Base-by-base conservation (phyloP, 441 rosid species). In the Gossypium armourianum region DNA sequence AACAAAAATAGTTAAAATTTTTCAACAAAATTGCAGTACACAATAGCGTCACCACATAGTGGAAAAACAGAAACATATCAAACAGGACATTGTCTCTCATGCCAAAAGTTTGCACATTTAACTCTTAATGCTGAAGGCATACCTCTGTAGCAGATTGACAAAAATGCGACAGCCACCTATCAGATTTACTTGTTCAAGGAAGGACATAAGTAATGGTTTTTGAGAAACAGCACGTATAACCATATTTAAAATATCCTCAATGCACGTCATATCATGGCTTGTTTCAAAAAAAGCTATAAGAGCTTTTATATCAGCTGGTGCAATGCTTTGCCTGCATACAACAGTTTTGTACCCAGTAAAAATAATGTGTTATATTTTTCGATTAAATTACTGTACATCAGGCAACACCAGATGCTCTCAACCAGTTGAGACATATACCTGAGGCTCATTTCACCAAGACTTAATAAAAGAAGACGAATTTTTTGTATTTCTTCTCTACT, bases 371-470 rank as follows among this genome's bases (percentile, higher is more conserved):
- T 17, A 24, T 54, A n/a, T 21, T 59, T 58, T 45, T 71, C 54
- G 15, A 63, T 52, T 54, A 69, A 62, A 64, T 24, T 23, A 56
- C 69, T 24, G 60, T 29, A 77, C 23, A 52, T 50, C 64, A 60
- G n/a, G 60, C 62, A 55, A 72, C 29, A 29, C 10, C 52, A 52
- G 53, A 52, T 50, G 17, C 29, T 50, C 57, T 5, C 16, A 32
- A 0, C 6, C 24, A 62, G 12, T 53, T 56, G 15, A 53, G 65
- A 29, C 10, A 4, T 40, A 21, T 90, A 93, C 99, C 95, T 89
- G 74, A 95, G 88, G 83, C 97, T 87, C 99, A 95, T 92, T 86
- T 95, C 99, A 72, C 97, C 98, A 74, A 92, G 96, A 80, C 97
- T 90, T 80, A 95, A 81, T 65, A 90, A 79, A 76, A 95, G 89